Evolutionary conservation across 2,329 filamentous ascomycete species (phyloP).

Genomic region (Diplodia sapinea): DNA sequence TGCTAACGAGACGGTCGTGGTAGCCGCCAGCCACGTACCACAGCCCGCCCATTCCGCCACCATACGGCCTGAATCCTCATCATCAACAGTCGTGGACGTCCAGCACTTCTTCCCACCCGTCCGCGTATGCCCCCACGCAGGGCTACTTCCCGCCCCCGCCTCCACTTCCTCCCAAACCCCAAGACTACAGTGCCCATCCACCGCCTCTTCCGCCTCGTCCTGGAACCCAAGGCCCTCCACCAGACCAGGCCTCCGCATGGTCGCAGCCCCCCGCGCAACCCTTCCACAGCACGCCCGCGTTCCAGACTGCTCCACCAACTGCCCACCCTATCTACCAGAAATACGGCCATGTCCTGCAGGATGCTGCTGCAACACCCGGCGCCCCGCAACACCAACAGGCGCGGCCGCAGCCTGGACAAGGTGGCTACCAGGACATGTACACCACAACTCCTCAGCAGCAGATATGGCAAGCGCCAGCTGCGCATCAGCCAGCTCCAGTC

Average conservation of each 20-base stretch:
- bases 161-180: background rate
- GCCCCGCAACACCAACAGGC: background rate
- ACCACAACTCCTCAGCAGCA: background rate
- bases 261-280: background rate
- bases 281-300: background rate
- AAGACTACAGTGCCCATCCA: background rate
- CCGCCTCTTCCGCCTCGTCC: conserved; percentile 14
- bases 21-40: background rate
- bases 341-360: conserved; percentile 12
- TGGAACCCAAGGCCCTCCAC: conserved; percentile 1
- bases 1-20: background rate
- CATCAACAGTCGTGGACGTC: background rate
- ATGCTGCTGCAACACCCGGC: background rate
- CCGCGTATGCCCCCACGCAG: background rate
- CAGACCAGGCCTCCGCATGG: background rate
- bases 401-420: background rate
- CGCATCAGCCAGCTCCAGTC: background rate
- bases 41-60: conserved; percentile 14
- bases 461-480: background rate
- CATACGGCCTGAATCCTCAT: conserved; percentile 4
- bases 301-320: background rate
- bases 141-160: background rate
- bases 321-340: conserved; percentile 18
- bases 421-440: background rate
- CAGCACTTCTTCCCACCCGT: background rate